These are phyloP conservation scores for Saxophila tyrrhenica DNA, from an alignment of 495 filamentous ascomycete genomes.

Conservation along the genomic window DNA sequence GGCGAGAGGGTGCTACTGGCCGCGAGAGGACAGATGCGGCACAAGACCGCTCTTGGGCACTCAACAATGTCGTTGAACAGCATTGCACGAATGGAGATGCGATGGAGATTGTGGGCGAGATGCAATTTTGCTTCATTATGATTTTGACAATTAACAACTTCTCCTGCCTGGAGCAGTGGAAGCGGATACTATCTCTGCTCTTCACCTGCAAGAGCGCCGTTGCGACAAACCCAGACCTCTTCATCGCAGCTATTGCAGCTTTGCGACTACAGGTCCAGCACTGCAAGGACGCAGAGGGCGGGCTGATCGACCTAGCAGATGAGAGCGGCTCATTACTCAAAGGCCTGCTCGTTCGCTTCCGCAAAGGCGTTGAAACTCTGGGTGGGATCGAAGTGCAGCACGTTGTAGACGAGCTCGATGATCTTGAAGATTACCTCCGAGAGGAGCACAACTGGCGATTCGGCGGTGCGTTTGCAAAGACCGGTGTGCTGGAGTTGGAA, in stretches of 20 bases:
- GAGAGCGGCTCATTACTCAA: slow-evolving; percentile 46
- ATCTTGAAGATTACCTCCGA: slow-evolving; percentile 45
- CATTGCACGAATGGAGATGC: slow-evolving; percentile 9
- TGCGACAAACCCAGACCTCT: slow-evolving; percentile 43
- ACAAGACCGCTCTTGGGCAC: slow-evolving; percentile 60
- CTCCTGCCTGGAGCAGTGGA: slow-evolving; percentile 85
- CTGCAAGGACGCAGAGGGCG: slow-evolving; percentile 55
- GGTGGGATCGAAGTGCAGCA: slow-evolving; percentile 20
- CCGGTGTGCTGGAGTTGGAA: slow-evolving; percentile 59
- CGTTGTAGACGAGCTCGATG: slow-evolving; percentile 43
- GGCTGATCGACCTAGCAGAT: slow-evolving; percentile 42
- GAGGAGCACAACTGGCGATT: slow-evolving; percentile 56
- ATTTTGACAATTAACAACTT: slow-evolving; percentile 71
- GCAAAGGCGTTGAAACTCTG: slow-evolving; percentile 26
- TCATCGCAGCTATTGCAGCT: slow-evolving; percentile 46
- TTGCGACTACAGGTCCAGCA: slow-evolving; percentile 62
- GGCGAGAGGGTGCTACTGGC: slow-evolving; percentile 57
- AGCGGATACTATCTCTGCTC: slow-evolving; percentile 56
- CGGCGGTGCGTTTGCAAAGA: slow-evolving; percentile 43
- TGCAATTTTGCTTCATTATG: slow-evolving; percentile 77
- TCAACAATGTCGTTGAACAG: slow-evolving; percentile 41
- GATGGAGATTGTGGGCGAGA: slow-evolving; percentile 61
- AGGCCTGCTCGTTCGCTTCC: slow-evolving; percentile 43
- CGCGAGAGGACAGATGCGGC: slow-evolving; percentile 60
- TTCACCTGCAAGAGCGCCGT: slow-evolving; percentile 57